phyloP scores from a whole-genome alignment of 345 rosid species.

The Kernera saxatilis region DNA sequence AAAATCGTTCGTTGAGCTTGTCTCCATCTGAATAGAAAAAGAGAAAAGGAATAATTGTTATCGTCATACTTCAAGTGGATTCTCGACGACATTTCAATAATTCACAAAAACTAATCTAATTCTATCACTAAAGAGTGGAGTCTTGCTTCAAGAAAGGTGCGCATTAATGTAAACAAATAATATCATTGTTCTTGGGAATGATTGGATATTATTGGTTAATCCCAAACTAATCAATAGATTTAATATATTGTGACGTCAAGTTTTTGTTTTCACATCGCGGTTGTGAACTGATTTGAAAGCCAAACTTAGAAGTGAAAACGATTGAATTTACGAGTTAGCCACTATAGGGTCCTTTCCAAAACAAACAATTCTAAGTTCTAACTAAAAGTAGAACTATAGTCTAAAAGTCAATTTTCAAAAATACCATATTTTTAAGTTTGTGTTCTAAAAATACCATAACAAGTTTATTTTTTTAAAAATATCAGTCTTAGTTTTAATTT shows the following conservation, averaged over 20 bases:
- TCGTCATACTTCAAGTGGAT: slow-evolving; percentile 22
- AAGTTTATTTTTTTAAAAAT: no score
- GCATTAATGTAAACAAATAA: neutral
- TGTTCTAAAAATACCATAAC: no score
- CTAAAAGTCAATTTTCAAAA: no score
- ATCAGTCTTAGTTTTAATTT: no score
- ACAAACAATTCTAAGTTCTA: neutral
- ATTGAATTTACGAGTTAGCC: neutral
- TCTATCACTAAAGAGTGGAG: neutral
- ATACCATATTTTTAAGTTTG: no score
- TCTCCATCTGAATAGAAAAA: slow-evolving; percentile 9
- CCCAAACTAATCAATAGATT: neutral
- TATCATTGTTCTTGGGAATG: neutral
- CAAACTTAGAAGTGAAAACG: neutral
- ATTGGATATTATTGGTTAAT: neutral
- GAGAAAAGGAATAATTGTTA: neutral
- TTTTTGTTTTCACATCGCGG: neutral
- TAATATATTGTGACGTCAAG: neutral
- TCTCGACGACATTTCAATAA: slow-evolving; percentile 15
- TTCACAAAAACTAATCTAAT: neutral
- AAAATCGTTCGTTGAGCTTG: neutral
- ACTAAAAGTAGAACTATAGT: no score
- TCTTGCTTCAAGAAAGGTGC: neutral
- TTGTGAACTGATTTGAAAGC: neutral
- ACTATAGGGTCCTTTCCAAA: neutral